Percentiles rank a stretch among this genome's conserved stretches.
phyloP scores from a whole-genome alignment of 2,329 filamentous ascomycete genomes.

The Diaporthe humulicola region DNA sequence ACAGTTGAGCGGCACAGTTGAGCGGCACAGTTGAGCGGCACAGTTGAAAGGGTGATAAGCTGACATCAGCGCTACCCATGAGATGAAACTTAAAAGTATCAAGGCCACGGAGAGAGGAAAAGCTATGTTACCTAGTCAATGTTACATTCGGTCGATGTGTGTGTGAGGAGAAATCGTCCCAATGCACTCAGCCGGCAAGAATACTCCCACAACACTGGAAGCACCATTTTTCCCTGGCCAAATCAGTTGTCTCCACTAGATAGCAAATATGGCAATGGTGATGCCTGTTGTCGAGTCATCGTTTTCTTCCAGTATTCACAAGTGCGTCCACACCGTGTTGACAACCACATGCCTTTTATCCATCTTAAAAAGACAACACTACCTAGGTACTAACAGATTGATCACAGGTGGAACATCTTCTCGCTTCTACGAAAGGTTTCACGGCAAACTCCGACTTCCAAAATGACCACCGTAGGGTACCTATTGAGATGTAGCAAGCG shows the following conservation, averaged over 20 bases:
- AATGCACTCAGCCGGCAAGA: background rate
- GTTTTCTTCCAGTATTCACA: background rate
- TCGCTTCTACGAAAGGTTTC: background rate
- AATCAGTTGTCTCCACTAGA: too few species aligned
- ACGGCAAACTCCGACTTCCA: background rate
- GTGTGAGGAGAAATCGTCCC: background rate
- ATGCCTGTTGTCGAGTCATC: background rate
- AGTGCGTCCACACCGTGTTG: background rate
- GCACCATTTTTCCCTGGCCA: background rate
- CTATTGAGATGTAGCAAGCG: too few species aligned
- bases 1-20: too few species aligned
- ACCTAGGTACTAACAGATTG: too few species aligned
- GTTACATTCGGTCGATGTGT: background rate
- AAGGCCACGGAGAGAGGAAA: background rate
- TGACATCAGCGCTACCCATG: conserved; percentile 12
- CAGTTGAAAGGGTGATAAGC: background rate
- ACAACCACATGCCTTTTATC: background rate
- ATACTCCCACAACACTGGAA: background rate
- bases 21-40: too few species aligned
- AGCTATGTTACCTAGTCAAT: background rate
- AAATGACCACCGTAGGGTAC: background rate
- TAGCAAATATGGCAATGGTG: background rate
- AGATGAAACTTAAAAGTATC: background rate
- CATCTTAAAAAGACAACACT: too few species aligned
- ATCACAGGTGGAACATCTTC: background rate